Percentiles rank a stretch among this genome's conserved stretches.
Conservation (phyloP, 805 yeast genomes). For the Metschnikowia shivogae region DNA sequence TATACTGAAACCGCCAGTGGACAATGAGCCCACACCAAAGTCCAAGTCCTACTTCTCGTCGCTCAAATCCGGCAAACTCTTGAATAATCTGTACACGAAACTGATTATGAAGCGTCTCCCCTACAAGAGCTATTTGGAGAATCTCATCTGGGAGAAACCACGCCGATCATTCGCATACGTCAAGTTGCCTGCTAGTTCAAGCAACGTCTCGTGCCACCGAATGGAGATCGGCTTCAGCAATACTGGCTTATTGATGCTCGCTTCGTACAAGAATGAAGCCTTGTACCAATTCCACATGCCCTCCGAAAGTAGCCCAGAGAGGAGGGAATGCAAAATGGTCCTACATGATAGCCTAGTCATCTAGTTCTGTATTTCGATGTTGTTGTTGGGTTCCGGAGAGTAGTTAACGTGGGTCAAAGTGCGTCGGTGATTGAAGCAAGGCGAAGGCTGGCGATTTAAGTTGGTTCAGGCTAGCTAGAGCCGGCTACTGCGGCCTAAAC, state of each 20-base stretch:
- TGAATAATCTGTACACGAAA: conserved; percentile 36
- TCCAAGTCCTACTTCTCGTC: conserved; percentile 17
- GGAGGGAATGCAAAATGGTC: conserved; percentile 31
- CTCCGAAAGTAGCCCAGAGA: conserved; percentile 17
- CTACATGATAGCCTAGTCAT: conserved; percentile 22
- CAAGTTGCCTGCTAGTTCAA: conserved; percentile 28
- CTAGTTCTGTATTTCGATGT: background rate
- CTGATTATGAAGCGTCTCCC: conserved; percentile 37
- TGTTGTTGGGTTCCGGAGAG: background rate
- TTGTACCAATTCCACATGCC: conserved; percentile 39
- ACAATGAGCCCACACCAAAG: conserved; percentile 11
- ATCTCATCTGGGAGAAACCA: conserved; percentile 41
- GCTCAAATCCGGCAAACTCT: conserved; percentile 25
- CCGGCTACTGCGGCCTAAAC: too few relatives aligned
- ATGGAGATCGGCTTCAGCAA: conserved; percentile 37
- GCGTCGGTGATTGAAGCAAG: too few relatives aligned
- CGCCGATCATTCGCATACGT: conserved; percentile 40
- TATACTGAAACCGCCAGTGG: conserved; percentile 19
- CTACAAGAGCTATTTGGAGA: conserved; percentile 37
- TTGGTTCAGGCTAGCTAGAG: too few relatives aligned
- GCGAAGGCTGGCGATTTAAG: too few relatives aligned
- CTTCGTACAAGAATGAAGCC: conserved; percentile 34
- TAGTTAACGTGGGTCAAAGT: too few relatives aligned
- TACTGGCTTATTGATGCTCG: conserved; percentile 31
- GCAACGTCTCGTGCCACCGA: conserved; percentile 9